Evolutionary conservation across 1,139 yeast genomes (phyloP).

Genomic region (Yamadazyma spencermartinsiae): DNA sequence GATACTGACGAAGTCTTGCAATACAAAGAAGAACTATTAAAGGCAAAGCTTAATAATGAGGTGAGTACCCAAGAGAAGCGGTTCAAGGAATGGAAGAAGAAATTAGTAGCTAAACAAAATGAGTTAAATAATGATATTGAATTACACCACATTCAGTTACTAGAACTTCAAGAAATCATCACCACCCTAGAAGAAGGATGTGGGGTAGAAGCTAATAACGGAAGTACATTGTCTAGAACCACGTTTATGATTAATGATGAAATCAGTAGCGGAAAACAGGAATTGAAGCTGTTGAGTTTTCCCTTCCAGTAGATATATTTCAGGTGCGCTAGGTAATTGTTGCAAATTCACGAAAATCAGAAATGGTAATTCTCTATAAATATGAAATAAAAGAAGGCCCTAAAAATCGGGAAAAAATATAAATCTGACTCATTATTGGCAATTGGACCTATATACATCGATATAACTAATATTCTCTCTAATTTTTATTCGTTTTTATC

Average conservation of each 20-base stretch:
- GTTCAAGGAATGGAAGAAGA: slow-evolving; percentile 66
- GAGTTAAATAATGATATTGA: slow-evolving; percentile 58
- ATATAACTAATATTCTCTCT: no score
- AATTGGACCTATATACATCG: no score
- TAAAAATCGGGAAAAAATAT: background rate
- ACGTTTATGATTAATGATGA: background rate
- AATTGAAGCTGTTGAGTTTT: slow-evolving; percentile 2
- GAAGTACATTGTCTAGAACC: background rate
- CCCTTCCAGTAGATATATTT: background rate
- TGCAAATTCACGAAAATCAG: slow-evolving; percentile 1
- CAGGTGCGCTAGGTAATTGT: background rate
- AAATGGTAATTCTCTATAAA: no score
- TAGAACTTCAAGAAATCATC: slow-evolving; percentile 33
- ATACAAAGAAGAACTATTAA: slow-evolving; percentile 42
- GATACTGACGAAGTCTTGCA: slow-evolving; percentile 51
- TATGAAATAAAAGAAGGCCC: background rate
- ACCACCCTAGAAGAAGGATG: slow-evolving; percentile 12
- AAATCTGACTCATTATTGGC: background rate
- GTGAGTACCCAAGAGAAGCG: slow-evolving; percentile 56
- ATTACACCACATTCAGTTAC: slow-evolving; percentile 33
- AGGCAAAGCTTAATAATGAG: slow-evolving; percentile 47
- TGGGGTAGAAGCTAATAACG: slow-evolving; percentile 4
- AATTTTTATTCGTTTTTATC: no score
- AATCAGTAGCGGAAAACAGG: background rate
- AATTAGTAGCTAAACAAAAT: slow-evolving; percentile 56